Evolutionary conservation across 2,329 filamentous ascomycete genomes (phyloP).

Genomic region (Penicillium vulpinum): DNA sequence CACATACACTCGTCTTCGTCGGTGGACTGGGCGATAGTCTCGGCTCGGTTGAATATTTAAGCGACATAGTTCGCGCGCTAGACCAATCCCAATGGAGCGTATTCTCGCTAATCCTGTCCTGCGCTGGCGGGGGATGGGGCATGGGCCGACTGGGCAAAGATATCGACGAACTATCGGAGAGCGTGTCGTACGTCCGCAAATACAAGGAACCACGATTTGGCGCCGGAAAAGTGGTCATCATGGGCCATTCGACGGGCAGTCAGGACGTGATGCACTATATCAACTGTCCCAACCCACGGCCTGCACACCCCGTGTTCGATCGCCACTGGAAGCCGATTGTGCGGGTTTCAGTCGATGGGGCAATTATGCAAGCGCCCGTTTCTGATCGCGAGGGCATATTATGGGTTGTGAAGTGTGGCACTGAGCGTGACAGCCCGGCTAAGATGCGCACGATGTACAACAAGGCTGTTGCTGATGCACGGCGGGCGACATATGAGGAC

Average conservation of each 20-base stretch:
- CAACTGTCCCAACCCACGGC: constrained; percentile 41
- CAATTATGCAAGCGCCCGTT: constrained; percentile 75
- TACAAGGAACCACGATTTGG: constrained; percentile 31
- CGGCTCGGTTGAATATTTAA: constrained; percentile 54
- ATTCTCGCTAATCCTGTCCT: constrained; percentile 51
- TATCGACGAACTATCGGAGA: constrained; percentile 52
- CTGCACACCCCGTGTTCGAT: constrained; percentile 30
- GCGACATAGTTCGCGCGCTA: constrained; percentile 49
- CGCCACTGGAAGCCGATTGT: constrained; percentile 29
- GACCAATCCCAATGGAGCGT: constrained; percentile 52
- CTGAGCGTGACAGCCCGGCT: constrained; percentile 20
- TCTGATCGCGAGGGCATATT: constrained; percentile 69
- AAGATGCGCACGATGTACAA: constrained; percentile 27
- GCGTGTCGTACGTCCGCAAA: constrained; percentile 51
- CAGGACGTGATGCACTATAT: constrained; percentile 68
- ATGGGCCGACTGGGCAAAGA: constrained; percentile 53
- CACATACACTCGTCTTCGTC: constrained; percentile 56
- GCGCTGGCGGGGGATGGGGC: constrained; percentile 57
- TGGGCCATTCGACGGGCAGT: constrained; percentile 68
- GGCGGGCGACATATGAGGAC: constrained; percentile 19
- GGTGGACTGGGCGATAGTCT: constrained; percentile 60
- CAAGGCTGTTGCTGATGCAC: constrained; percentile 22
- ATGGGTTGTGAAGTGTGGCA: constrained; percentile 26
- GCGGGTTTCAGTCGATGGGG: constrained; percentile 63
- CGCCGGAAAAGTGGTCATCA: constrained; percentile 58